These are phyloP conservation scores for Bryum argenteum DNA, from an alignment of 225 moss, liverwort and hornwort species.

Conservation along the genomic window DNA sequence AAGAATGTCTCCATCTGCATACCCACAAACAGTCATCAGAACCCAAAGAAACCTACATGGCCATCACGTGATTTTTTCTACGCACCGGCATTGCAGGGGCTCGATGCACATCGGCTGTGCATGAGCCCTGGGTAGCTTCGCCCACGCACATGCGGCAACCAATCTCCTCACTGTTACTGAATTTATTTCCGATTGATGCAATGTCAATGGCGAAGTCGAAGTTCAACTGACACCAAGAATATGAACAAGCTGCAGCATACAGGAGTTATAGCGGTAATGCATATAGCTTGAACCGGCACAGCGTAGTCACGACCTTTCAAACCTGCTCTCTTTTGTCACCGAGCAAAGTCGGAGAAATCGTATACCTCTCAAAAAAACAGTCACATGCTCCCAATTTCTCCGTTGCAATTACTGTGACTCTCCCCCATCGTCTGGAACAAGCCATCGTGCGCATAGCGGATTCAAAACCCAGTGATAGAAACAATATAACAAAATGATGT, in stretches of 20 bases:
- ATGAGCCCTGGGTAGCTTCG: constrained; percentile 29
- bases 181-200: not conserved
- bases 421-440: not conserved
- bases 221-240: not conserved
- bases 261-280: not conserved
- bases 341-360: constrained; percentile 6
- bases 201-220: not conserved
- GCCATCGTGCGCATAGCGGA: constrained; percentile 4
- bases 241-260: not conserved
- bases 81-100: constrained; percentile 42
- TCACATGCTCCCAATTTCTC: not conserved
- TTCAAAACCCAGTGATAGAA: not conserved
- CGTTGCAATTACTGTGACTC: not conserved
- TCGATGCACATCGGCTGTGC: constrained; percentile 36
- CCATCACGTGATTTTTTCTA: not conserved
- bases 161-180: constrained; percentile 18
- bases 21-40: not conserved
- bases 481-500: too few species aligned
- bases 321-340: constrained; percentile 5
- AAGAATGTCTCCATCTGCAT: constrained; percentile 61
- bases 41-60: not conserved
- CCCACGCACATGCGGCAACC: constrained; percentile 40
- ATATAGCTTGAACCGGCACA: constrained; percentile 27
- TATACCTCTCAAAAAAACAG: not conserved
- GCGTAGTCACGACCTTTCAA: constrained; percentile 29